Evolutionary conservation across 1,139 yeast genomes (phyloP).

Genomic region (Geotrichum aggregatum): DNA sequence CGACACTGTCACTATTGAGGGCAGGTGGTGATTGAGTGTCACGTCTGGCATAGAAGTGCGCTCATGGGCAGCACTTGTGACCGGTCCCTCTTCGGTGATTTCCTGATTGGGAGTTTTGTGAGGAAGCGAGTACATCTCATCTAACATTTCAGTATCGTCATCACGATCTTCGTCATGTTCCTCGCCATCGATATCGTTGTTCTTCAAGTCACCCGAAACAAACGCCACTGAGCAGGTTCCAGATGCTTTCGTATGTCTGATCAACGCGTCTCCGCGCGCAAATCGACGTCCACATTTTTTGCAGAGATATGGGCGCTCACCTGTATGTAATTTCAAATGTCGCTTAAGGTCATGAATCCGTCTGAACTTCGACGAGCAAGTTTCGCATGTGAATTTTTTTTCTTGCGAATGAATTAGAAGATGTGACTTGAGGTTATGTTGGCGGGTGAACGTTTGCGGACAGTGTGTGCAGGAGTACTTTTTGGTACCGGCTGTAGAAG

Average conservation of each 20-base stretch:
- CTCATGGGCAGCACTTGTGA: not conserved
- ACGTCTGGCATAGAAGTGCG: conserved; percentile 1
- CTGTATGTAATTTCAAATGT: conserved; percentile 71
- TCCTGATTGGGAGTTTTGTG: not conserved
- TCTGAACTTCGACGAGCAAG: conserved; percentile 61
- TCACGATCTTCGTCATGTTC: not conserved
- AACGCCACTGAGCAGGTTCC: conserved; percentile 24
- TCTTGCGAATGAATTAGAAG: conserved; percentile 29
- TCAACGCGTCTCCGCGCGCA: conserved; percentile 74
- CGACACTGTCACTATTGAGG: conserved; percentile 1
- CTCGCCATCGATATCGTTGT: not conserved
- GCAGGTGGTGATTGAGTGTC: not conserved
- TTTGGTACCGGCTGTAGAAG: not conserved
- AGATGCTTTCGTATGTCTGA: conserved; percentile 53
- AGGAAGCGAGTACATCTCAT: not conserved
- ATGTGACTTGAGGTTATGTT: conserved; percentile 17
- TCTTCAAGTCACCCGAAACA: conserved; percentile 2
- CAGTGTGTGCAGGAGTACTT: conserved; percentile 20
- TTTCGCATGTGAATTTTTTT: conserved; percentile 64
- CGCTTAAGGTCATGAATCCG: conserved; percentile 73
- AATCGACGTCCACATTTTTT: conserved; percentile 59
- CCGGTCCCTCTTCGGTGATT: not conserved
- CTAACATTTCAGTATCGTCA: not conserved
- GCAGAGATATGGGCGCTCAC: conserved; percentile 67
- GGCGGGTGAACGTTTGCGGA: conserved; percentile 21